Base-by-base conservation (phyloP, 202 grass and related monocot genomes). In the Musa balbisiana region DNA sequence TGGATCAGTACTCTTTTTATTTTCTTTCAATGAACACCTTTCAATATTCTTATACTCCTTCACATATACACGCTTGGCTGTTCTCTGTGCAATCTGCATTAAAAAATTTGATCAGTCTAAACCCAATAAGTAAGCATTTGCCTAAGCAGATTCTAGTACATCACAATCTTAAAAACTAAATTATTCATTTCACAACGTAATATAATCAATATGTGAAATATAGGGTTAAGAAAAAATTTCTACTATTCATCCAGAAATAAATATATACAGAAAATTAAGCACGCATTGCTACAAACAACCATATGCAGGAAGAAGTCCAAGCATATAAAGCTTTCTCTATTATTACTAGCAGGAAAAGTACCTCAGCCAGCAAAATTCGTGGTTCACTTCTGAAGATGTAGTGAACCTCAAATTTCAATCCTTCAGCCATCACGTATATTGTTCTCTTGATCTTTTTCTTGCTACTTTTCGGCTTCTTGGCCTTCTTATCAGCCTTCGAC, bases 361-460 rank as follows among this genome's bases (percentile, higher is more conserved):
- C 94, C 94, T 98, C 90, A 51, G 91, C 75, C 63, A 98, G 80
- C 80, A 98, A 84, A 86, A 98, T 84, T 53, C 80, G 88, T 81
- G 94, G 90, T 80, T 93, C 90, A 8, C 80, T 78, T 43, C 56
- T 71, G 13, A 98, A 85, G 49, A 78, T 68, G 8, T 85, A 98
- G 70, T 88, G 87, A 79, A 91, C 89, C 83, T 89, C 90, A 79
- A 87, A 93, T 22, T 87, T 73, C 22, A 91, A 86, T 83, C 43
- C 84, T 64, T 80, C 66, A 70, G 69, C 50, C 69, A 91, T 79
- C 75, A 80, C 67, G 52, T 76, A 74, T 81, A 97, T 75, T 84
- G 87, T 75, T 58, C 71, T 33, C 55, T 75, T 81, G 26, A 84
- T 22, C 79, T 93, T 93, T 76, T 86, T 86, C 21, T 55, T 86